Percentiles rank a stretch among this genome's conserved stretches.
Conservation (phyloP, 768 basidiomycete genomes). For the Boletus pseudo-olivaceus region DNA sequence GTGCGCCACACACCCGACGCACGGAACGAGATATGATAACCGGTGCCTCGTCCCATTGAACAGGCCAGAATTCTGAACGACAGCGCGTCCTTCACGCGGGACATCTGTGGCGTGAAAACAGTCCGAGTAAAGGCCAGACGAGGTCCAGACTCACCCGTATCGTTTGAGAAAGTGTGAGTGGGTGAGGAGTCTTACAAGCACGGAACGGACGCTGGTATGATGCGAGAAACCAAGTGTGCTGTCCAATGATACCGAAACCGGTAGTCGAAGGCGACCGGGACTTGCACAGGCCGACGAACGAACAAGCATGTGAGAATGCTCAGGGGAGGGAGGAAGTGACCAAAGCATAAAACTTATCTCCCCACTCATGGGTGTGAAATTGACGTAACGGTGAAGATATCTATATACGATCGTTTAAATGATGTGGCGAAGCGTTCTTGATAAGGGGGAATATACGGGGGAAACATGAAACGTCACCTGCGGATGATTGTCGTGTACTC, state of each 20-base stretch:
- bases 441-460: conserved; percentile 3
- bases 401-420: background rate
- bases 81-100: background rate
- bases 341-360: background rate
- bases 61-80: background rate
- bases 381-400: conserved; percentile 7
- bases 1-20: conserved; percentile 14
- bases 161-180: background rate
- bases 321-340: conserved; percentile 1
- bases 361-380: conserved; percentile 12
- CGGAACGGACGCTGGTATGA: background rate
- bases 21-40: background rate
- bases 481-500: conserved; percentile 5
- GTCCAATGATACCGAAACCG: background rate
- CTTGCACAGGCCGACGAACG: background rate
- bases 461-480: conserved; percentile 2
- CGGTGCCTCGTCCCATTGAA: background rate
- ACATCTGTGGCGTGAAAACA: background rate
- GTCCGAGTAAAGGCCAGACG: background rate
- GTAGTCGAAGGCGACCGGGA: background rate
- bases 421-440: background rate
- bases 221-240: background rate
- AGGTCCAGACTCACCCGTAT: background rate
- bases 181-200: background rate
- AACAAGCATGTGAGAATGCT: background rate